A percentile compares a stretch with the other conserved stretches of the same genome.
Conservation (phyloP, 2,329 filamentous ascomycete species). For the Arthrobotrys entomopaga region DNA sequence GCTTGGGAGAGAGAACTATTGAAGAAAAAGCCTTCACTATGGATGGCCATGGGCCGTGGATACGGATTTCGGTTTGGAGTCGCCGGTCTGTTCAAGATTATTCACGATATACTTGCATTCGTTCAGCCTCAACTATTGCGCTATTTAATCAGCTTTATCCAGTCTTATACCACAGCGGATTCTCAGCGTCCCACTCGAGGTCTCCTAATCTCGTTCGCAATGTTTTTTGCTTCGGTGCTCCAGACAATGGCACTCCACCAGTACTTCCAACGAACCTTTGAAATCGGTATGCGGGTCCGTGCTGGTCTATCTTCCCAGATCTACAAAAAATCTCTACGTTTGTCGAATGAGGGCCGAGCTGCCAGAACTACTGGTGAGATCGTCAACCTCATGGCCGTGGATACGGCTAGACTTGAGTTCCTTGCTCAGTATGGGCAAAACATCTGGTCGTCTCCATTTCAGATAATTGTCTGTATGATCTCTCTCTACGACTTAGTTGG, state of each 20-base stretch:
- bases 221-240: constrained; percentile 86
- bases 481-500: constrained; percentile 96
- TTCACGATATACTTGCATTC: constrained; percentile 87
- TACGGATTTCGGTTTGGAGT: constrained; percentile 86
- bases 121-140: constrained; percentile 89
- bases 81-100: constrained; percentile 85
- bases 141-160: constrained; percentile 82
- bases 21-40: constrained; percentile 81
- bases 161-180: constrained; percentile 73
- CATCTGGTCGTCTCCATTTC: constrained; percentile 95
- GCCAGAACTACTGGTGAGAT: constrained; percentile 95
- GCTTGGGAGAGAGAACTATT: constrained; percentile 81
- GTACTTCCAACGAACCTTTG: constrained; percentile 95
- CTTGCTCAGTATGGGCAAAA: constrained; percentile 95
- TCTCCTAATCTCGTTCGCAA: constrained; percentile 84
- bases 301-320: constrained; percentile 88
- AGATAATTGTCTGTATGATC: constrained; percentile 93
- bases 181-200: constrained; percentile 82
- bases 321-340: constrained; percentile 86
- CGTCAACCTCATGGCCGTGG: constrained; percentile 99
- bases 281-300: constrained; percentile 97
- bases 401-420: constrained; percentile 86
- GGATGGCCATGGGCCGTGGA: constrained; percentile 83
- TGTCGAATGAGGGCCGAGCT: constrained; percentile 92
- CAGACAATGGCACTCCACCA: constrained; percentile 95